Base-by-base conservation (phyloP, 768 basidiomycete species). In the Russula ochroleuca region DNA sequence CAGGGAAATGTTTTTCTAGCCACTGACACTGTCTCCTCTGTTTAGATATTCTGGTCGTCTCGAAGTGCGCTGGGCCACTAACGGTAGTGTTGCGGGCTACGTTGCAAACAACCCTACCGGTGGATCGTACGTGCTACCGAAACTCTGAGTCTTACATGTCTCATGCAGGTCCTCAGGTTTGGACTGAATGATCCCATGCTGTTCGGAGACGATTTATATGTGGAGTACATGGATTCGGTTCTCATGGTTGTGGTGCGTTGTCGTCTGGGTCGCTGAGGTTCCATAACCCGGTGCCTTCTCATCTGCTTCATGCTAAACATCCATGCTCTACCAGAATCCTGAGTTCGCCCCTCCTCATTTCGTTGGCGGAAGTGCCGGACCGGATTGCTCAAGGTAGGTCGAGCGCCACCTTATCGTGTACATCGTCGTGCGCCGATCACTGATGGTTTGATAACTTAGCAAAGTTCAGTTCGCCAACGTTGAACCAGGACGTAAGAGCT, bases 401-500 rank as follows among this genome's bases (percentile, higher is more conserved):
- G 9, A 5, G 21, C 11, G 10, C 35, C 28, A 4, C 43, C 40
- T 19, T 4, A n/a, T n/a, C 4, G 17, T 41, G 4, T 14, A 5
- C 28, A 28, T n/a, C 9, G 5, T n/a, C 5, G 19, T n/a, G 43
- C 21, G 45, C 5, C 2, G 50, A 2, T 51, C 11, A 33, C 50
- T 51, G 2, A 51, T n/a, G 10, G 17, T 4, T 31, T 21, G 21
- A 41, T 33, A 21, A 21, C 9, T 0, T 23, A 60, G 59, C 21
- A 43, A 25, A 7, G 25, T 52, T 21, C 13, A n/a, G 25, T 43
- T 51, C 21, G 41, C 14, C 7, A 28, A 41, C 15, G 38, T 60
- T 21, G 5, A 41, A 6, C 6, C 40, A 1, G 59, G 59, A 60
- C 28, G 59, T 60, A 60, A 52, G 59, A 43, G 6, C n/a, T 49